Evolutionary conservation across 1,139 yeast genomes (phyloP), one percentile per base, ranked within the genome.

Genomic region (Saccharomyces hybrid): DNA sequence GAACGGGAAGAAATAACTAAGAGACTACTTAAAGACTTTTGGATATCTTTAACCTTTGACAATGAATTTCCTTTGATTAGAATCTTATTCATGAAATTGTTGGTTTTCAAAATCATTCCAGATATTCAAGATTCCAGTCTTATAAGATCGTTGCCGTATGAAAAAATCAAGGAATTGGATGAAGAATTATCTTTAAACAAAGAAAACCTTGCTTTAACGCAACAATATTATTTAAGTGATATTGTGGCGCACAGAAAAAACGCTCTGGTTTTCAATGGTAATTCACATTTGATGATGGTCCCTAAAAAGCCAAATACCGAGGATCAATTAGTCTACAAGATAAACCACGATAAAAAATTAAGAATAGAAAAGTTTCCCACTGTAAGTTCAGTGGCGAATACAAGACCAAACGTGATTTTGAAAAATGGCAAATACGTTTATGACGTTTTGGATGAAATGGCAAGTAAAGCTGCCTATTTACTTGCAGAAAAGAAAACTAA

Each of bases 401-500:
- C 60, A 6, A 53, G 67, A 32, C 65, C 67, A 23, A 53, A 60
- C 5, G 20, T 59, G 1, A 53, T 65, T 27, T 29, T 60, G n/a
- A 56, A 48, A 14, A 56, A 56, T 25, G 67, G 68, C 8, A 59
- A 56, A 44, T 63, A 62, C 49, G 68, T 66, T 3, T 64, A 62
- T 52, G 69, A 65, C 51, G 58, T 64, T 3, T 56, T 61, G 27
- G 69, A 65, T 55, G 66, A 62, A 46, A 54, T 63, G 56, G 63
- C 60, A 20, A 47, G 51, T 1, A 60, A 59, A 51, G 62, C 62
- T 0, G 57, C 62, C 5, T 47, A 56, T 20, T 48, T 56, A 34
- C 49, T 59, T n/a, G 62, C 63, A 6, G 59, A 56, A 47, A 56
- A 55, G 47, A 59, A 53, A 47, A 56, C 59, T 11, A 32, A 49